Evolutionary conservation across 1,284 basidiomycete species (phyloP).

Genomic region (Phellopilus nigrolimitatus): DNA sequence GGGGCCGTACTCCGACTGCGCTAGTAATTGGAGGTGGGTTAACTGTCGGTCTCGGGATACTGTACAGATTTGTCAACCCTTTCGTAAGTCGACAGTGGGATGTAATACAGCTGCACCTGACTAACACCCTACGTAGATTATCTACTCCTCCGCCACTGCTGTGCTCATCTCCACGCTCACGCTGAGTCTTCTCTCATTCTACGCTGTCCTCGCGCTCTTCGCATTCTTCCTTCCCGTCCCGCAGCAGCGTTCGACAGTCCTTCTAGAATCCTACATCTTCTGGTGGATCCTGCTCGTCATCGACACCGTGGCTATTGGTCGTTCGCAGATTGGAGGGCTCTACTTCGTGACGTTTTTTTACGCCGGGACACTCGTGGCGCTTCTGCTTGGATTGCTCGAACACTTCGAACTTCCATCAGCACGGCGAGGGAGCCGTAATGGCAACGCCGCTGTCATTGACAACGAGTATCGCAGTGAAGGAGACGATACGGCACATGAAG

Average conservation of each 20-base stretch:
- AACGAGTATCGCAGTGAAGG: slow-evolving; percentile 25
- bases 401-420: slow-evolving; percentile 25
- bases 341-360: slow-evolving; percentile 49
- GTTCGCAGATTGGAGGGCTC: slow-evolving; percentile 27
- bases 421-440: slow-evolving; percentile 13
- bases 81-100: slow-evolving; percentile 46
- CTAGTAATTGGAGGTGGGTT: slow-evolving; percentile 40
- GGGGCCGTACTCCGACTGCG: slow-evolving; percentile 57
- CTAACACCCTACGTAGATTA: slow-evolving; percentile 37
- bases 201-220: slow-evolving; percentile 35
- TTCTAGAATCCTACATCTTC: slow-evolving; percentile 30
- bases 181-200: slow-evolving; percentile 46
- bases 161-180: slow-evolving; percentile 47
- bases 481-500: slow-evolving; percentile 30
- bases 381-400: slow-evolving; percentile 41
- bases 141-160: slow-evolving; percentile 52
- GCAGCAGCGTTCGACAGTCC: slow-evolving; percentile 28
- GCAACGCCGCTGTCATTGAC: neutral
- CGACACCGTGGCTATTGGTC: slow-evolving; percentile 27
- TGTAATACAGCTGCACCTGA: neutral
- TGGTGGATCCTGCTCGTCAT: slow-evolving; percentile 35
- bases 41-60: slow-evolving; percentile 44
- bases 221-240: slow-evolving; percentile 27
- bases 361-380: slow-evolving; percentile 42
- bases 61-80: slow-evolving; percentile 53